A percentile compares a stretch with the other conserved stretches of the same genome.
phyloP scores from a whole-genome alignment of 441 rosid genomes.

The Capsella rubella region DNA sequence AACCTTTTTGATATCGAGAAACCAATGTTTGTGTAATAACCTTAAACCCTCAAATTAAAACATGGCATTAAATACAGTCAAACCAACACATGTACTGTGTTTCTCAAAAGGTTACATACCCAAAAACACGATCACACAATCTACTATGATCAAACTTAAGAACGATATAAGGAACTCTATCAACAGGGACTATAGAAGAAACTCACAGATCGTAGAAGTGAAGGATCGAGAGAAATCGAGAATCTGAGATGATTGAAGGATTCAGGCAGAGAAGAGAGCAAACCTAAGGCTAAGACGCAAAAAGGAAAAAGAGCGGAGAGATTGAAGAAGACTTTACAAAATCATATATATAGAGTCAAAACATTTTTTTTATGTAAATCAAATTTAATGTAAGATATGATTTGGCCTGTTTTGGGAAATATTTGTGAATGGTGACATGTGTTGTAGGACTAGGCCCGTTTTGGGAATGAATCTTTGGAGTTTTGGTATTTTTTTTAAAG shows the following conservation, averaged over 20 bases:
- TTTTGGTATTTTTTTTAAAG: neutral
- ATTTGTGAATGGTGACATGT: conserved; percentile 2
- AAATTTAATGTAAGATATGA: too few relatives aligned
- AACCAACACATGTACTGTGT: neutral
- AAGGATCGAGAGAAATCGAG: conserved; percentile 1
- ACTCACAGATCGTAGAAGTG: conserved; percentile 18
- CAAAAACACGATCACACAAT: neutral
- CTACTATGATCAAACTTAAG: neutral
- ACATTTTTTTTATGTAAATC: too few relatives aligned
- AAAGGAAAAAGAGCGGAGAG: neutral
- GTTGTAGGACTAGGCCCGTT: conserved; percentile 11
- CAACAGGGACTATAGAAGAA: neutral
- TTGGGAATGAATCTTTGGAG: conserved; percentile 6
- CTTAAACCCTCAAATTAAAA: conserved; percentile 14
- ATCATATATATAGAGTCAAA: neutral
- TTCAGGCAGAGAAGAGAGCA: conserved; percentile 1
- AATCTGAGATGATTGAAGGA: conserved; percentile 7
- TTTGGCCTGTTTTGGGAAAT: neutral
- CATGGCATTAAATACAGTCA: conserved; percentile 6
- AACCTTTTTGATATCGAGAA: neutral
- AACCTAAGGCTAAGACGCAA: conserved; percentile 30
- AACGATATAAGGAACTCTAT: neutral
- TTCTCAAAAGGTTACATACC: neutral
- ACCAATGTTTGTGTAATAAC: neutral
- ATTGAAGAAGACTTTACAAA: conserved; percentile 16